phyloP scores from a whole-genome alignment of 1,139 yeast genomes.

The Yamadazyma membranifaciens region DNA sequence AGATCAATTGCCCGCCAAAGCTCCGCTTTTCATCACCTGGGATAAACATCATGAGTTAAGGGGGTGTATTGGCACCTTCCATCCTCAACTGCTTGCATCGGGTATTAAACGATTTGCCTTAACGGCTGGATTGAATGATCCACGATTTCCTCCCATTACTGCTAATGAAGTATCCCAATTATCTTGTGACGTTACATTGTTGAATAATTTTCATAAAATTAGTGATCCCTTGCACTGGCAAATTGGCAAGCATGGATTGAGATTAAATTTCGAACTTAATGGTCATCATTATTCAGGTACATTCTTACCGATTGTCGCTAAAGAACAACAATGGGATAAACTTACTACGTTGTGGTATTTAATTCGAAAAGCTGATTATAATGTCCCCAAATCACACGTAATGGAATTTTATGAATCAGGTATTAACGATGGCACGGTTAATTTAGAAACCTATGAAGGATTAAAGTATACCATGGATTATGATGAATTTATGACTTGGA shows the following conservation, averaged over 20 bases:
- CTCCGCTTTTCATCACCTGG: conserved; percentile 84
- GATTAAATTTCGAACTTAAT: conserved; percentile 45
- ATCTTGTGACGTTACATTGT: conserved; percentile 57
- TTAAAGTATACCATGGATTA: conserved; percentile 28
- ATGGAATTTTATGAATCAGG: conserved; percentile 30
- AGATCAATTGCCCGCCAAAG: conserved; percentile 43
- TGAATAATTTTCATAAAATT: conserved; percentile 58
- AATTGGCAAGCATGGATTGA: conserved; percentile 80
- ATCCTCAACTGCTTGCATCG: conserved; percentile 36
- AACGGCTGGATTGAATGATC: conserved; percentile 70
- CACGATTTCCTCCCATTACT: conserved; percentile 70
- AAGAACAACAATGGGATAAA: conserved; percentile 85
- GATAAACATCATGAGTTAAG: conserved; percentile 57
- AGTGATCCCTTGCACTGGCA: conserved; percentile 66
- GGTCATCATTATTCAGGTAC: conserved; percentile 61
- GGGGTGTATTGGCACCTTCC: conserved; percentile 93
- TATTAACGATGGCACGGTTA: conserved; percentile 34
- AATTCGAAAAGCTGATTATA: conserved; percentile 64
- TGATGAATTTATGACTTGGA: conserved; percentile 21
- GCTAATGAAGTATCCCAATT: conserved; percentile 49
- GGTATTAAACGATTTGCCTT: conserved; percentile 67
- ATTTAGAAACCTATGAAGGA: conserved; percentile 40
- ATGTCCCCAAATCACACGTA: conserved; percentile 17
- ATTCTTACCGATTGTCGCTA: conserved; percentile 85
- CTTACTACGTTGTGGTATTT: conserved; percentile 67